These are phyloP conservation scores for Trichoderma brevicompactum DNA, from an alignment of 2,329 filamentous ascomycete species.

Conservation along the genomic window DNA sequence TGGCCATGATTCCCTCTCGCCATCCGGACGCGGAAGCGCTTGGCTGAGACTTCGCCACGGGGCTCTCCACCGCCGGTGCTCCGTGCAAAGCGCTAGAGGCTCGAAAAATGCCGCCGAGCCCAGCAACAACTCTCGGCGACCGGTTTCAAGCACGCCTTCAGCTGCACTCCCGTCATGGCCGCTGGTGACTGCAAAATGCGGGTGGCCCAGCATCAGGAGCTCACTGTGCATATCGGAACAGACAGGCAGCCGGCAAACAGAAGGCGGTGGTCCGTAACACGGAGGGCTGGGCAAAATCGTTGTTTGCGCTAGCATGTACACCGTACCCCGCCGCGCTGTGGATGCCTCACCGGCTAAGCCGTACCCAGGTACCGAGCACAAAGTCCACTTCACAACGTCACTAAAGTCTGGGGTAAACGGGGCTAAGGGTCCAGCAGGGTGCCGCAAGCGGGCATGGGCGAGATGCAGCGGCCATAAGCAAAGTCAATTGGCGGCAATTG, in stretches of 20 bases:
- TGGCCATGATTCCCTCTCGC: not conserved
- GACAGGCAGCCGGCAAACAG: not conserved
- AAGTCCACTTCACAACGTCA: slow-evolving; percentile 25
- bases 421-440: slow-evolving; percentile 22
- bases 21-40: slow-evolving; percentile 19
- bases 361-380: slow-evolving; percentile 32
- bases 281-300: not conserved
- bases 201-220: not conserved
- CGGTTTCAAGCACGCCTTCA: not conserved
- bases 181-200: not conserved
- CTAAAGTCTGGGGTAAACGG: slow-evolving; percentile 28
- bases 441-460: slow-evolving; percentile 13
- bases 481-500: slow-evolving; percentile 7
- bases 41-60: slow-evolving; percentile 19
- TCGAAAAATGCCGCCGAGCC: not conserved
- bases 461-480: not conserved
- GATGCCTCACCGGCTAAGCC: slow-evolving; percentile 28
- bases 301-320: slow-evolving; percentile 30
- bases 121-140: too few relatives aligned
- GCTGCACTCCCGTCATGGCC: not conserved
- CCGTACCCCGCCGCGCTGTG: slow-evolving; percentile 35
- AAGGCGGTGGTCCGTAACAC: not conserved
- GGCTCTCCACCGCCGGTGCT: slow-evolving; percentile 11
- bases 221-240: not conserved
- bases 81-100: slow-evolving; percentile 1